A percentile compares a stretch with the other conserved stretches of the same genome.
These are phyloP conservation scores for Trypanosoma vivax DNA, from an alignment of 208 protist species.

Conservation along the genomic window DNA sequence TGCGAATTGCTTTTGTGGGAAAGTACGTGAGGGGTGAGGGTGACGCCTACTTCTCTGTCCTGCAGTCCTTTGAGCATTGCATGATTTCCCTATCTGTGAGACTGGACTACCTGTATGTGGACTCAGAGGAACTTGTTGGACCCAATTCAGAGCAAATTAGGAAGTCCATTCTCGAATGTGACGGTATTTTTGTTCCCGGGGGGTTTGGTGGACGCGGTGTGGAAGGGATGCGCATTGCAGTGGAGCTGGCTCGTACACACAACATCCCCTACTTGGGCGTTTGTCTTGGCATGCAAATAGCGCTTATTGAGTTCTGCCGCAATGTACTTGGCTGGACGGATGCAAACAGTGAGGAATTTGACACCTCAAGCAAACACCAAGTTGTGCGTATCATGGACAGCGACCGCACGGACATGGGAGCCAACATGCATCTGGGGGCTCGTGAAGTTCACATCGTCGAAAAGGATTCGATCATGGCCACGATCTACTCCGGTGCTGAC, in stretches of 20 bases:
- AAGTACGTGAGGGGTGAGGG: constrained; percentile 95
- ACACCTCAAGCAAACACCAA: constrained; percentile 70
- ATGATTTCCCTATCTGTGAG: constrained; percentile 86
- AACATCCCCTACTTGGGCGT: constrained; percentile 98
- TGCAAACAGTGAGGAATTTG: constrained; percentile 95
- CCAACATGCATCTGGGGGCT: constrained; percentile 98
- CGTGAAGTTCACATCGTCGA: constrained; percentile 78
- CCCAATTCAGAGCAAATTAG: constrained; percentile 54
- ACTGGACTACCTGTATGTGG: constrained; percentile 94
- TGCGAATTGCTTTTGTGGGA: constrained; percentile 97
- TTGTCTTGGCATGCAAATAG: constrained; percentile 99
- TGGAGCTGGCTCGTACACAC: constrained; percentile 91
- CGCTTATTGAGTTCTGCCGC: constrained; percentile 93
- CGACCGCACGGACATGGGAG: constrained; percentile 92
- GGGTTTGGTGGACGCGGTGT: constrained; percentile 98
- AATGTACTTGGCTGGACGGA: constrained; percentile 89
- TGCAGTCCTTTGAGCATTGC: constrained; percentile 96
- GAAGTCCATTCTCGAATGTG: constrained; percentile 59
- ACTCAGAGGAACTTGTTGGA: constrained; percentile 78
- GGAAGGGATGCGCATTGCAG: constrained; percentile 95
- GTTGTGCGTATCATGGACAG: constrained; percentile 98
- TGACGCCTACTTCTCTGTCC: constrained; percentile 98
- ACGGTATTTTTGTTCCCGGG: constrained; percentile 98
- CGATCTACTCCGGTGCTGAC: constrained; percentile 82
- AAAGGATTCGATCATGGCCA: constrained; percentile 46